Conservation (phyloP, 2,329 filamentous ascomycete species). For the Aspergillus nomiae region DNA sequence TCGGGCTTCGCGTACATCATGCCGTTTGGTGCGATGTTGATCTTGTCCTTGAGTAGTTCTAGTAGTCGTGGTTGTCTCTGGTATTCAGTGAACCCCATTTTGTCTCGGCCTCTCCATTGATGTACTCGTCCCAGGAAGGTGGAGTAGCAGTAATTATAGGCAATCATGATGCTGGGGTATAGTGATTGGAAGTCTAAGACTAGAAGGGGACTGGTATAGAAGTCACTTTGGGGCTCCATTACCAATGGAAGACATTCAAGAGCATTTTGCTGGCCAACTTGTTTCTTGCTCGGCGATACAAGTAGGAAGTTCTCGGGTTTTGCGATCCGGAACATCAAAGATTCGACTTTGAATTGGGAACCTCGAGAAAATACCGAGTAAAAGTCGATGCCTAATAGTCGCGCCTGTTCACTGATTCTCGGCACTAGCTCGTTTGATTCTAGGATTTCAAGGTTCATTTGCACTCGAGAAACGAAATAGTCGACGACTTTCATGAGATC, state of each 20-base stretch:
- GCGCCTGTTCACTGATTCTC: conserved; percentile 90
- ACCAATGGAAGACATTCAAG: conserved; percentile 92
- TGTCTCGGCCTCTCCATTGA: conserved; percentile 86
- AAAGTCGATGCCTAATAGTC: conserved; percentile 91
- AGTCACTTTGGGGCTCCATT: conserved; percentile 95
- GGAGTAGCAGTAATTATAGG: conserved; percentile 98
- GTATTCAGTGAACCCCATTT: conserved; percentile 93
- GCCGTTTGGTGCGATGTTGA: conserved; percentile 93
- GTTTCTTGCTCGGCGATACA: conserved; percentile 84
- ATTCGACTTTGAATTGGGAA: conserved; percentile 98
- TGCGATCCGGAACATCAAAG: conserved; percentile 96
- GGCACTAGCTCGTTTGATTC: conserved; percentile 86
- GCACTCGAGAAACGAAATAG: conserved; percentile 75
- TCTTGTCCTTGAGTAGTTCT: conserved; percentile 75
- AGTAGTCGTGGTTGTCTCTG: conserved; percentile 73
- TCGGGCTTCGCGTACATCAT: conserved; percentile 91
- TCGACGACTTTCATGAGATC: conserved; percentile 74
- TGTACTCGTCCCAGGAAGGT: conserved; percentile 87
- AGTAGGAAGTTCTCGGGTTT: conserved; percentile 95
- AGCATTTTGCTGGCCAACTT: conserved; percentile 92
- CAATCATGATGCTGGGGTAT: conserved; percentile 98
- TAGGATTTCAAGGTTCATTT: conserved; percentile 85
- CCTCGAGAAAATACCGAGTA: conserved; percentile 93
- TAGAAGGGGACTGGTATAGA: conserved; percentile 85
- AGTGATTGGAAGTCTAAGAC: conserved; percentile 96